Percentiles rank a stretch among this genome's conserved stretches.
Conservation (phyloP, 2,329 filamentous ascomycete genomes). For the Cordyceps pruinosa region DNA sequence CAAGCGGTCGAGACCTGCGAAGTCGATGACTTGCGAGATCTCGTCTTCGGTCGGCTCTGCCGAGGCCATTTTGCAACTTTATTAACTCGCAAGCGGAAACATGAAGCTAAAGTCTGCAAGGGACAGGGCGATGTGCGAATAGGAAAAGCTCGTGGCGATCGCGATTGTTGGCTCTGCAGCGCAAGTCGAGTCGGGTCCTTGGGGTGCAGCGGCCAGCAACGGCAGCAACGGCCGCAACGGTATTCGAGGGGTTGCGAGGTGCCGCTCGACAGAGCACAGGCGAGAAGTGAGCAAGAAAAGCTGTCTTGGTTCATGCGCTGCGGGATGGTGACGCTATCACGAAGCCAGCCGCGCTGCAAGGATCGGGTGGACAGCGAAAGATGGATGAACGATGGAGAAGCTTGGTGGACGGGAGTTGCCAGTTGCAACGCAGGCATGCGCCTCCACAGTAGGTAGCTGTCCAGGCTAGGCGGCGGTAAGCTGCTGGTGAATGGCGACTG, state of each 20-base stretch:
- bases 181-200: background rate
- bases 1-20: slow-evolving; percentile 28
- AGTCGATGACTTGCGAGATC: slow-evolving; percentile 35
- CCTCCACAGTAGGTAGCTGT: background rate
- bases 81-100: background rate
- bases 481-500: background rate
- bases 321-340: background rate
- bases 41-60: slow-evolving; percentile 31
- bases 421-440: slow-evolving; percentile 7
- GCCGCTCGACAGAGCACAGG: background rate
- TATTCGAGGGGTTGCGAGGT: background rate
- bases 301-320: background rate
- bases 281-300: background rate
- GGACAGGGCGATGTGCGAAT: background rate
- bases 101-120: background rate
- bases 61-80: slow-evolving; percentile 22
- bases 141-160: background rate
- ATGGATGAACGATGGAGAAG: slow-evolving; percentile 1
- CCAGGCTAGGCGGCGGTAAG: background rate
- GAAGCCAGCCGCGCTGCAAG: background rate
- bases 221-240: too few species aligned
- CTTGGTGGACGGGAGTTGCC: slow-evolving; percentile 5
- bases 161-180: background rate
- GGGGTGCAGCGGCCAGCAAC: background rate
- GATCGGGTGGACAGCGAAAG: background rate